phyloP scores from a whole-genome alignment of 2,329 filamentous ascomycete species.

The Aspergillus intermedius region DNA sequence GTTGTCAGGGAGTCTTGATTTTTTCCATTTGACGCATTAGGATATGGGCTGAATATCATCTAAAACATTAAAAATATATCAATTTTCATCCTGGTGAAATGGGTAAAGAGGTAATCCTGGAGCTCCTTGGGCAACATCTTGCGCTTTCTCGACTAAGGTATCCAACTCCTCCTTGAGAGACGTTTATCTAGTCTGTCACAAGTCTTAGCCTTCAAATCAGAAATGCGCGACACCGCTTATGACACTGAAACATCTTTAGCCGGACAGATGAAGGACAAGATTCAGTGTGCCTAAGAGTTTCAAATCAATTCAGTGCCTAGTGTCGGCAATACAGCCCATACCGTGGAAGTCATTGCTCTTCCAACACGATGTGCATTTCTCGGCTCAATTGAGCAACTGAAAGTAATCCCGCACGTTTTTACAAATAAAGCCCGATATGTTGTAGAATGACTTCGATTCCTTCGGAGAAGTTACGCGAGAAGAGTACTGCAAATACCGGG shows the following conservation, averaged over 20 bases:
- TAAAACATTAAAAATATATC: too few relatives aligned
- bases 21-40: too few relatives aligned
- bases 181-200: neutral
- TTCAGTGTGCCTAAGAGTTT: neutral
- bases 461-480: neutral
- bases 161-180: neutral
- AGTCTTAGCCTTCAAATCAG: neutral
- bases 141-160: neutral
- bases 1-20: too few relatives aligned
- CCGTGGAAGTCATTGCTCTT: neutral
- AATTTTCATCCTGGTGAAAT: neutral
- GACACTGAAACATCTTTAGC: neutral
- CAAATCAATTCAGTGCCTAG: neutral
- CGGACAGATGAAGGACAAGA: neutral
- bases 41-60: too few relatives aligned
- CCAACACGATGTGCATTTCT: neutral
- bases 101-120: neutral
- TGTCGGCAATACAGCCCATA: conserved; percentile 1
- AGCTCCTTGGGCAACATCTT: neutral
- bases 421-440: neutral
- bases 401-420: too few relatives aligned
- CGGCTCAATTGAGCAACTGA: neutral
- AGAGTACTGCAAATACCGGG: conserved; percentile 1
- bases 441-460: neutral
- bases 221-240: neutral